Conservation (phyloP, 2,329 filamentous ascomycete species). For the Epicoccum nigrum region DNA sequence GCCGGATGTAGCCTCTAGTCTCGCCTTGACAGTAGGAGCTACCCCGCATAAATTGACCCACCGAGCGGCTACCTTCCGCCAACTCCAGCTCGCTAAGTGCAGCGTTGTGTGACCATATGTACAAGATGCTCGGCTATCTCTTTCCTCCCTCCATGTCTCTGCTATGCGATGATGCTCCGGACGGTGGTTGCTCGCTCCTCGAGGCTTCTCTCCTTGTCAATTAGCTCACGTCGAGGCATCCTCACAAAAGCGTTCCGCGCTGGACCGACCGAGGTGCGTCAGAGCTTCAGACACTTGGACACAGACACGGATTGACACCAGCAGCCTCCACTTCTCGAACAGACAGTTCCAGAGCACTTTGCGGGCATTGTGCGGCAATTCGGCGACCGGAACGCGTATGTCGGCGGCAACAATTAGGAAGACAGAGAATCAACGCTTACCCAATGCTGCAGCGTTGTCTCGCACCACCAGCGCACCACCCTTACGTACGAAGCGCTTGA, state of each 20-base stretch:
- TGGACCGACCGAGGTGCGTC: slow-evolving; percentile 42
- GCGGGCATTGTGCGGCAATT: slow-evolving; percentile 65
- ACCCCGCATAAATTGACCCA: slow-evolving; percentile 22
- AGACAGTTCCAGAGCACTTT: slow-evolving; percentile 77
- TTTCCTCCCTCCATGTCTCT: slow-evolving; percentile 19
- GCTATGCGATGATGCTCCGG: slow-evolving; percentile 36
- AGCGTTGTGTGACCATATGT: slow-evolving; percentile 6
- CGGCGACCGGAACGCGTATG: slow-evolving; percentile 68
- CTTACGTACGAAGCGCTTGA: slow-evolving; percentile 81
- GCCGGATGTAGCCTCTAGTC: slow-evolving; percentile 4
- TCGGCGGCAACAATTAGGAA: not conserved
- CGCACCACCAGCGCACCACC: slow-evolving; percentile 64
- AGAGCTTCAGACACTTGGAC: slow-evolving; percentile 6
- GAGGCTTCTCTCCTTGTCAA: slow-evolving; percentile 5
- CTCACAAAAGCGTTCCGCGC: slow-evolving; percentile 41
- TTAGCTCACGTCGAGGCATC: slow-evolving; percentile 30
- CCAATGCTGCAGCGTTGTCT: slow-evolving; percentile 57
- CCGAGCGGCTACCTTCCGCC: slow-evolving; percentile 18
- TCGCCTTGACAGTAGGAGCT: slow-evolving; percentile 11
- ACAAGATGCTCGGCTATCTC: slow-evolving; percentile 13
- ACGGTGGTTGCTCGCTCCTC: slow-evolving; percentile 29
- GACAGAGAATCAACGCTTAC: not conserved
- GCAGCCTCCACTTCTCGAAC: slow-evolving; percentile 69
- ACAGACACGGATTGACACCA: slow-evolving; percentile 12
- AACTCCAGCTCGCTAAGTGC: slow-evolving; percentile 4